These are phyloP conservation scores for Colletotrichum horii DNA, from an alignment of 2,329 filamentous ascomycete genomes.

Conservation along the genomic window DNA sequence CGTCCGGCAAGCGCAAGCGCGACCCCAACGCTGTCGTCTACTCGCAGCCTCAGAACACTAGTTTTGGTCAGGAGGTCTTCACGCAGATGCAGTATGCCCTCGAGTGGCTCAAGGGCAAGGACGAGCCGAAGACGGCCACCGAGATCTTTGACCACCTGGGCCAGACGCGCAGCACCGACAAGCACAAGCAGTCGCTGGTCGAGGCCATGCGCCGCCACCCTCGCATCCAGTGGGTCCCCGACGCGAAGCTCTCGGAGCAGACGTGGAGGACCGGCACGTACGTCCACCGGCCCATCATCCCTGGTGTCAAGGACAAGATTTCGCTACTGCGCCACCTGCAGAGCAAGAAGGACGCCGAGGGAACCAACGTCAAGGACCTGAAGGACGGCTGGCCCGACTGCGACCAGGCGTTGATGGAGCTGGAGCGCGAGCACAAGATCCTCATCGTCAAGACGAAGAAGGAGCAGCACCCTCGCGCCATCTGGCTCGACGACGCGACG, in stretches of 20 bases:
- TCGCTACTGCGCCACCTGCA: constrained; percentile 84
- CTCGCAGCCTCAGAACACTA: constrained; percentile 78
- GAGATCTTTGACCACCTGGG: constrained; percentile 85
- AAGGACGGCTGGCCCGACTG: constrained; percentile 96
- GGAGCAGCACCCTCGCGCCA: constrained; percentile 82
- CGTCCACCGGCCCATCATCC: constrained; percentile 81
- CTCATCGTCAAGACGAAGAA: constrained; percentile 92
- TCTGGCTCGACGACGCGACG: constrained; percentile 88
- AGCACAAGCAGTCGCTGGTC: constrained; percentile 68
- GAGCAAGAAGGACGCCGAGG: constrained; percentile 78
- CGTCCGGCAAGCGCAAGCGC: constrained; percentile 67
- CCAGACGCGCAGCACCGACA: constrained; percentile 66
- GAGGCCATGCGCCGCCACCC: constrained; percentile 71
- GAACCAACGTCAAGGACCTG: constrained; percentile 84
- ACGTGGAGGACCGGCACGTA: constrained; percentile 76
- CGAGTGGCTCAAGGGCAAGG: constrained; percentile 78
- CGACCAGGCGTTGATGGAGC: constrained; percentile 74
- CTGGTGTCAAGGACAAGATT: constrained; percentile 76
- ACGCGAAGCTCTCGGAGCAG: constrained; percentile 66
- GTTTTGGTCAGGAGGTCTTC: constrained; percentile 80
- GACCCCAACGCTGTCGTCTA: constrained; percentile 64
- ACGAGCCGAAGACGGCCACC: constrained; percentile 70
- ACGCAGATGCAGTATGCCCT: constrained; percentile 89
- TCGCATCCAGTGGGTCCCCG: constrained; percentile 62
- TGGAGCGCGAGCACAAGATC: constrained; percentile 81